Evolutionary conservation across 306 rosid species (phyloP).

Genomic region (Glycine latifolia): DNA sequence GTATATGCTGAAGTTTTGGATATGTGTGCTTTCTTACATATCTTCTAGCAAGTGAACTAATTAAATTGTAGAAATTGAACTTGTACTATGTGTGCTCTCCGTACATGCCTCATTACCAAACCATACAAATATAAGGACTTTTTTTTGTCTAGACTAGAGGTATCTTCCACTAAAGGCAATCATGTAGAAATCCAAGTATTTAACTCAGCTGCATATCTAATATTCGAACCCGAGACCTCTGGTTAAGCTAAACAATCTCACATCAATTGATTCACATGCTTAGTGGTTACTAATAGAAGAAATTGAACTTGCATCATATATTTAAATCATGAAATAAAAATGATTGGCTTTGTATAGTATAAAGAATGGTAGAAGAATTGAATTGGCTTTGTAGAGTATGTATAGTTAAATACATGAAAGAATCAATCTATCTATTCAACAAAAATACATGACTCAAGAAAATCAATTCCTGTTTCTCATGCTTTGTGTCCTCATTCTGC

Average conservation of each 20-base stretch:
- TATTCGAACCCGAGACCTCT: too few relatives aligned
- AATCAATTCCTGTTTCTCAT: conserved; percentile 36
- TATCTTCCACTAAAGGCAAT: too few relatives aligned
- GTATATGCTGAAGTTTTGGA: too few relatives aligned
- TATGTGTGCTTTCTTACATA: too few relatives aligned
- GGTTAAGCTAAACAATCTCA: too few relatives aligned
- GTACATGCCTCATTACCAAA: neutral
- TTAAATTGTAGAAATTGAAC: neutral
- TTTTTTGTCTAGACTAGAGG: too few relatives aligned
- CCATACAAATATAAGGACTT: neutral
- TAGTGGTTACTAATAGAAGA: neutral
- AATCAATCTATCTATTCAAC: neutral
- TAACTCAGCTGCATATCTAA: too few relatives aligned
- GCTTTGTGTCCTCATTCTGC: conserved; percentile 56
- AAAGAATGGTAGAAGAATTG: neutral
- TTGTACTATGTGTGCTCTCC: neutral
- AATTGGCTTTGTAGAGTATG: neutral
- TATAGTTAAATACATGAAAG: conserved; percentile 5
- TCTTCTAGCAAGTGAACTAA: neutral
- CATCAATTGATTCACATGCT: too few relatives aligned
- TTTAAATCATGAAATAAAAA: neutral
- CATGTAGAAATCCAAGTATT: too few relatives aligned
- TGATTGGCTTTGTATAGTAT: neutral
- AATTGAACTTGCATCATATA: neutral
- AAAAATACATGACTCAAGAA: neutral